Percentiles rank a stretch among this genome's conserved stretches.
phyloP scores from a whole-genome alignment of 1,284 basidiomycete genomes.

The Austroboletus niveus region DNA sequence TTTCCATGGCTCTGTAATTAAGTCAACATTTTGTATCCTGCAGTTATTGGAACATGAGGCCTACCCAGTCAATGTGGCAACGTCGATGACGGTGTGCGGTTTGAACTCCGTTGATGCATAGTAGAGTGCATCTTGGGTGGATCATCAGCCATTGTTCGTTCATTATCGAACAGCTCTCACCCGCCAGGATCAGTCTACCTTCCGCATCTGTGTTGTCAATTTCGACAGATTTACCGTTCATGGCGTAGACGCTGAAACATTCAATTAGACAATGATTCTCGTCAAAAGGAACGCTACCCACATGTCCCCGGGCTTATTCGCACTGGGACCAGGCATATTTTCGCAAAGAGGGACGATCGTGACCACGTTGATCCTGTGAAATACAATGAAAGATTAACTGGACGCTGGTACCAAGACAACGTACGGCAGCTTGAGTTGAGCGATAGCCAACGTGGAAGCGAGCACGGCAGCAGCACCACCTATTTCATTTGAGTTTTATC shows the following conservation, averaged over 20 bases:
- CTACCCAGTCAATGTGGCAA: conserved; percentile 78
- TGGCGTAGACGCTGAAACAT: conserved; percentile 69
- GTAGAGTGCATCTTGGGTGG: conserved; percentile 71
- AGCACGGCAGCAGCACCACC: conserved; percentile 81
- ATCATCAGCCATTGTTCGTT: background rate
- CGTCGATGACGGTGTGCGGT: conserved; percentile 82
- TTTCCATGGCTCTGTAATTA: conserved; percentile 54
- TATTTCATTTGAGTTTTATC: conserved; percentile 17
- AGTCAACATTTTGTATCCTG: background rate
- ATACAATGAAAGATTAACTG: too few relatives aligned
- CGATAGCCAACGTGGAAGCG: conserved; percentile 73
- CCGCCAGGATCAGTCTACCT: conserved; percentile 76
- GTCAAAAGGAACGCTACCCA: conserved; percentile 32
- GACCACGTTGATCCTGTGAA: conserved; percentile 69
- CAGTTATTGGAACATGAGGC: conserved; percentile 8
- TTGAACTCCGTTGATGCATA: conserved; percentile 80
- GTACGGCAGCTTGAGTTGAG: conserved; percentile 76
- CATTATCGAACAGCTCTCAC: conserved; percentile 34
- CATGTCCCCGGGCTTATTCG: conserved; percentile 88
- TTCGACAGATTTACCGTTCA: conserved; percentile 88
- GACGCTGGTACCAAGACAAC: conserved; percentile 21
- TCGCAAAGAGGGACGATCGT: conserved; percentile 77
- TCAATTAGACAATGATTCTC: background rate
- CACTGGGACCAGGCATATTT: conserved; percentile 83
- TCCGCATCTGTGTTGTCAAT: conserved; percentile 91